A percentile compares a stretch with the other conserved stretches of the same genome.
Conservation (phyloP, 106 monocot species). For the Dendrobium huoshanense region DNA sequence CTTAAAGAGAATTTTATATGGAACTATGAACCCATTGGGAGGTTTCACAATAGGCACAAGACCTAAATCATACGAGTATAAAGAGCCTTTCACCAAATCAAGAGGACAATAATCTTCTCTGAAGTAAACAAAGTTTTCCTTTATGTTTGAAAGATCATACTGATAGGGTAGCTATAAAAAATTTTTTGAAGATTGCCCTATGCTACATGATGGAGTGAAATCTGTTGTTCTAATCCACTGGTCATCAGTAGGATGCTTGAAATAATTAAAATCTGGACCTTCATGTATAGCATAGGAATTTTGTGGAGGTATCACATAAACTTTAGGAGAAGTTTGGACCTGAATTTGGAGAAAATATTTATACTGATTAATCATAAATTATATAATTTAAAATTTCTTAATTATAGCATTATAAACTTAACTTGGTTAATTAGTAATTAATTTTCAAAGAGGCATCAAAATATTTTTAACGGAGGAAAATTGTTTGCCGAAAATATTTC, state of each 20-base stretch:
- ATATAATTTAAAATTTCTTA: no score
- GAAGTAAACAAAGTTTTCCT: conserved; percentile 44
- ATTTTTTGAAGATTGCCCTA: conserved; percentile 68
- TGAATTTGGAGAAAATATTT: conserved; percentile 23
- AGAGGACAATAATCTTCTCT: conserved; percentile 31
- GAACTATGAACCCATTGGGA: conserved; percentile 19
- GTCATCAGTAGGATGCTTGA: conserved; percentile 49
- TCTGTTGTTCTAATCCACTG: conserved; percentile 82
- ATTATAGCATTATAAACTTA: no score
- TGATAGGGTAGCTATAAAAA: conserved; percentile 55
- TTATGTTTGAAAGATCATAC: conserved; percentile 42
- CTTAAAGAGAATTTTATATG: conserved; percentile 69
- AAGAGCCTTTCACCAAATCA: conserved; percentile 15
- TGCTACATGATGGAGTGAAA: conserved; percentile 59
- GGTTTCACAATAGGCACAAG: conserved; percentile 74
- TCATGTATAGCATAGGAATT: conserved; percentile 23
- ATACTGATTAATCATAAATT: no score
- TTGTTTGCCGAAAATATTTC: no score
- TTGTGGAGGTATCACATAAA: conserved; percentile 27
- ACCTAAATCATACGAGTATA: conserved; percentile 46
- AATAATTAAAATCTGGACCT: conserved; percentile 38
- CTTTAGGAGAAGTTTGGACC: conserved; percentile 70
- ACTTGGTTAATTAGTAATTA: no score
- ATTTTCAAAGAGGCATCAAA: no score
- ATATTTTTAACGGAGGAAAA: no score